These are phyloP conservation scores for Nicotiana tabacum DNA, from an alignment of 257 asterid species.

Conservation along the genomic window DNA sequence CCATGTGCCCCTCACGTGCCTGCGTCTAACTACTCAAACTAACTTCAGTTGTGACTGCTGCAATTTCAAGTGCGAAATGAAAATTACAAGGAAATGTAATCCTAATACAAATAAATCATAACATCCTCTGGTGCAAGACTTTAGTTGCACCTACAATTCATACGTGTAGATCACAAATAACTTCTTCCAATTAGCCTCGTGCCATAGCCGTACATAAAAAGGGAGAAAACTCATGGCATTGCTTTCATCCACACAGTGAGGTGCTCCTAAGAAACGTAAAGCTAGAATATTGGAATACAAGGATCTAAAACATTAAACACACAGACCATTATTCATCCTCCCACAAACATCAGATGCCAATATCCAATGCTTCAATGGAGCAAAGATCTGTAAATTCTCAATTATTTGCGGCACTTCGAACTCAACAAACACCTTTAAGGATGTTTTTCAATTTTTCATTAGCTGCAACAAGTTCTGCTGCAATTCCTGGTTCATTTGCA, in stretches of 20 bases:
- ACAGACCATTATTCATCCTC: background rate
- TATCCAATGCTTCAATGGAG: background rate
- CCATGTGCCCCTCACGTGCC: no score
- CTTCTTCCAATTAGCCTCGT: background rate
- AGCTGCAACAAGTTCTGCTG: slow-evolving; percentile 82
- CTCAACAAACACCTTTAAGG: slow-evolving; percentile 25
- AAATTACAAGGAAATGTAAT: no score
- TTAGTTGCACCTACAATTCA: background rate
- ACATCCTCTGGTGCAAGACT: background rate
- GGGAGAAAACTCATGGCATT: background rate
- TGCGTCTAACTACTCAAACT: no score
- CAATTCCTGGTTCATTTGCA: slow-evolving; percentile 78
- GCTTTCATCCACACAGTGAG: background rate
- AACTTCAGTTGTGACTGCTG: no score
- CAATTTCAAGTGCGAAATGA: no score
- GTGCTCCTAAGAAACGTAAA: background rate
- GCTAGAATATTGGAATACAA: background rate
- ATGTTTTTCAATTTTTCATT: slow-evolving; percentile 65
- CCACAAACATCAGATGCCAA: background rate
- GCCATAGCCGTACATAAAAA: background rate
- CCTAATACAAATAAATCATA: no score
- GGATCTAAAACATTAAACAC: background rate
- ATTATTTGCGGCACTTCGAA: background rate
- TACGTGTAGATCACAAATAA: background rate
- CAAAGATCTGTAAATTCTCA: background rate